These are phyloP conservation scores for Cryptococcus sp. DNA, from an alignment of 1,284 basidiomycete genomes.

Conservation along the genomic window DNA sequence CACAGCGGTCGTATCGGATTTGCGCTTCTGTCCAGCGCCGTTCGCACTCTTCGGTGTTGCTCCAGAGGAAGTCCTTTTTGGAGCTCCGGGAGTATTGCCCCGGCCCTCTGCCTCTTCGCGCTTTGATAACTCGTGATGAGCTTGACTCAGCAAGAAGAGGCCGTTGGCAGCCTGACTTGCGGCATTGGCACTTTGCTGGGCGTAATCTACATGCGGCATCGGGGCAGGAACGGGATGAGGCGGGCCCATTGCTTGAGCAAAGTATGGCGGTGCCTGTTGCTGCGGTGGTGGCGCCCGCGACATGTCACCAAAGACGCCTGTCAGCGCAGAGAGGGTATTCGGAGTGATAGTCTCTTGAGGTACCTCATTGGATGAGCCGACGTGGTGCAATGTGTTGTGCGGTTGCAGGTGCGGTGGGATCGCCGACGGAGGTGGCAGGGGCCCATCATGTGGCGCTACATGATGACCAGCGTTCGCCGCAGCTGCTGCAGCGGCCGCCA, in stretches of 20 bases:
- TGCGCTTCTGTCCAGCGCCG: slow-evolving; percentile 34
- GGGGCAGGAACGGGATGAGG: slow-evolving; percentile 16
- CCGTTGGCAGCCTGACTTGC: slow-evolving; percentile 73
- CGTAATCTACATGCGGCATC: slow-evolving; percentile 42
- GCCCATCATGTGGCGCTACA: slow-evolving; percentile 4
- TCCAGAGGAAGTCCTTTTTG: slow-evolving; percentile 10
- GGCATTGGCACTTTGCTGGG: slow-evolving; percentile 50
- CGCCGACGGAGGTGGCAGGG: slow-evolving; percentile 33
- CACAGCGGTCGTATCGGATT: slow-evolving; percentile 27
- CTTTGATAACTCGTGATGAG: slow-evolving; percentile 94
- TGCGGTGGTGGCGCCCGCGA: slow-evolving; percentile 20
- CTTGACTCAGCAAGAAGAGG: slow-evolving; percentile 87
- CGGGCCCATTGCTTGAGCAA: slow-evolving; percentile 26
- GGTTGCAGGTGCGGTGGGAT: slow-evolving; percentile 38
- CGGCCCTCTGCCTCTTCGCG: slow-evolving; percentile 65
- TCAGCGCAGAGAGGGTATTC: slow-evolving; percentile 80
- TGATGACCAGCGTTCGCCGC: slow-evolving; percentile 1
- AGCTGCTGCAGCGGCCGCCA: slow-evolving; percentile 13
- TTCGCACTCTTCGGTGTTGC: slow-evolving; percentile 4
- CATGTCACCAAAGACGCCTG: slow-evolving; percentile 64
- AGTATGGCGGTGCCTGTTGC: slow-evolving; percentile 17
- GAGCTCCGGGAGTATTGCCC: slow-evolving; percentile 10
- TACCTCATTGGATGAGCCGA: slow-evolving; percentile 26
- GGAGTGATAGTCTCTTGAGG: slow-evolving; percentile 75
- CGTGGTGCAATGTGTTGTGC: slow-evolving; percentile 37